Conservation (phyloP, 371 early-diverging fungal species). For the Syncephalastrum monosporum region DNA sequence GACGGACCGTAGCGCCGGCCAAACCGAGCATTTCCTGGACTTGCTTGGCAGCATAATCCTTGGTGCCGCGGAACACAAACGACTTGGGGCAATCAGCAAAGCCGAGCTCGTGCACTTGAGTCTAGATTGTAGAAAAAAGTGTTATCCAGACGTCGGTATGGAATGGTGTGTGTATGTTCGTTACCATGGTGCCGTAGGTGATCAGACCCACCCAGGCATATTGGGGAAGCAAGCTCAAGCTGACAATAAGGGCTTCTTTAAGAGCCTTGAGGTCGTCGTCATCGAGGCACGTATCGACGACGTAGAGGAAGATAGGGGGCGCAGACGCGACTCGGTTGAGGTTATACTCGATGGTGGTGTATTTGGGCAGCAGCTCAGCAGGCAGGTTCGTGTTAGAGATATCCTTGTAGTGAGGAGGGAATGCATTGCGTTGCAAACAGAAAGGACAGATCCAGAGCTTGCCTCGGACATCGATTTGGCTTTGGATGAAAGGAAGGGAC, state of each 20-base stretch:
- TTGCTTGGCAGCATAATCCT: slow-evolving; percentile 93
- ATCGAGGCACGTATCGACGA: slow-evolving; percentile 97
- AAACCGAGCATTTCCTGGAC: slow-evolving; percentile 95
- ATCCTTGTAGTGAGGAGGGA: slow-evolving; percentile 99
- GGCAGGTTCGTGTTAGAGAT: slow-evolving; percentile 95
- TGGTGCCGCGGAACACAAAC: slow-evolving; percentile 97
- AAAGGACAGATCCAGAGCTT: slow-evolving; percentile 99
- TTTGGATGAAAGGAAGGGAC: slow-evolving; percentile 19
- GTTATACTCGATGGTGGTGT: slow-evolving; percentile 98
- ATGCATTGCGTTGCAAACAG: slow-evolving; percentile 95
- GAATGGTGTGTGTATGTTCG: background rate
- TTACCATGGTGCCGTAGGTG: slow-evolving; percentile 99
- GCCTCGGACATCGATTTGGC: slow-evolving; percentile 92
- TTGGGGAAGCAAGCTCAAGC: slow-evolving; percentile 89
- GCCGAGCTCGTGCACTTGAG: slow-evolving; percentile 94
- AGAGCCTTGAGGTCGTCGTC: slow-evolving; percentile 96
- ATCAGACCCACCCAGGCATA: slow-evolving; percentile 97
- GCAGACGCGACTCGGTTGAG: slow-evolving; percentile 76
- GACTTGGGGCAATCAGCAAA: slow-evolving; percentile 95
- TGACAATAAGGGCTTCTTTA: slow-evolving; percentile 90
- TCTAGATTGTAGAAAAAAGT: slow-evolving; percentile 36
- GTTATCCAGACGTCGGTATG: no score
- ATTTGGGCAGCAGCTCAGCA: slow-evolving; percentile 93
- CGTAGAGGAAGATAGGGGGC: slow-evolving; percentile 96
- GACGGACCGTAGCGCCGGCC: slow-evolving; percentile 54